These are phyloP conservation scores for Schizosaccharomyces japonicus DNA, from an alignment of 805 yeast species.

Conservation along the genomic window DNA sequence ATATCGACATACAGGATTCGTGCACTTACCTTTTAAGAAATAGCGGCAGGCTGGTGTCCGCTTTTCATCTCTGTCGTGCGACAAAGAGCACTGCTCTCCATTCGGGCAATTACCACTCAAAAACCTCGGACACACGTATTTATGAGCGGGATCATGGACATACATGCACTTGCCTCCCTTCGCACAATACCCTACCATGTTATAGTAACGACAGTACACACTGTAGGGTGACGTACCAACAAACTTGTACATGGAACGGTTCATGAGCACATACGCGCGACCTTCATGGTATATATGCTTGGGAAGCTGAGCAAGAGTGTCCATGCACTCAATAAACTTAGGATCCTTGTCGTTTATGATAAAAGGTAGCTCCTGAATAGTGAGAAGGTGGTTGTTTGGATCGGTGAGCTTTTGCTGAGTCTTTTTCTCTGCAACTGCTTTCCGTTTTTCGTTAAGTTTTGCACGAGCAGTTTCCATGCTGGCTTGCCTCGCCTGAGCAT, in stretches of 20 bases:
- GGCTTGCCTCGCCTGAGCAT: conserved; percentile 9
- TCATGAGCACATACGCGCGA: conserved; percentile 6
- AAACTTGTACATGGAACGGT: conserved; percentile 10
- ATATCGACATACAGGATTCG: conserved; percentile 25
- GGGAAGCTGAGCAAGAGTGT: neutral
- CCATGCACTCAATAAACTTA: neutral
- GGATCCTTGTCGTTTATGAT: too few relatives aligned
- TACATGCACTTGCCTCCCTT: conserved; percentile 30
- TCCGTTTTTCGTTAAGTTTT: conserved; percentile 10
- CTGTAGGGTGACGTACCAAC: conserved; percentile 12
- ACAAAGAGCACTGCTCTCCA: conserved; percentile 24
- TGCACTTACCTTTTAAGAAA: conserved; percentile 25
- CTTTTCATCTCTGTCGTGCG: conserved; percentile 33
- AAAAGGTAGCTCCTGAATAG: conserved; percentile 6
- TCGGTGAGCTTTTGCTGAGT: conserved; percentile 7
- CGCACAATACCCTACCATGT: conserved; percentile 24
- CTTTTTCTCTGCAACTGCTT: conserved; percentile 9
- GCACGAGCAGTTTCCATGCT: conserved; percentile 10
- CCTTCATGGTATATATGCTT: neutral
- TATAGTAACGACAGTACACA: conserved; percentile 6
- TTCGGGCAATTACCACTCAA: conserved; percentile 26
- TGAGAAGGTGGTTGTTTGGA: conserved; percentile 13
- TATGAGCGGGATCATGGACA: conserved; percentile 26
- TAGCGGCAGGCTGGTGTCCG: conserved; percentile 39
- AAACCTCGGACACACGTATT: conserved; percentile 31